Base-by-base conservation (phyloP, 495 filamentous ascomycete species). In the Jackrogersella multiformis region DNA sequence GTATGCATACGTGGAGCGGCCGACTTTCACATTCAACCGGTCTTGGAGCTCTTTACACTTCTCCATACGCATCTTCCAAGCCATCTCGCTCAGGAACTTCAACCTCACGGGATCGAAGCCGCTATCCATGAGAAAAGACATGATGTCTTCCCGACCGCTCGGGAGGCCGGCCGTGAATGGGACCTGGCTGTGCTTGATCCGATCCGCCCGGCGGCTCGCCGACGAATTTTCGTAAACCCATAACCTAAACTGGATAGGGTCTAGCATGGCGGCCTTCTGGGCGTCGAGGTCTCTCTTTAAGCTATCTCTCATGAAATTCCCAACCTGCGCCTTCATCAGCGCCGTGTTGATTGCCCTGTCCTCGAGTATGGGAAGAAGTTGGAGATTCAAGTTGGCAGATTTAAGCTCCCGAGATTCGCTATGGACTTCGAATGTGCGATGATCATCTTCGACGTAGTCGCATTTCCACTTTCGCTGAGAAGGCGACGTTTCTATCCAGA, bases 381-480 rank as follows among this genome's bases (percentile, higher is more conserved):
- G 92, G 0, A 87, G 80, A 71, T 95, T 94, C 0, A 97, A 76
- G n/a, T 79, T 80, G 0, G 90, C 87, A 0, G 88, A 74, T 30
- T 77, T 84, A 13, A 93, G 78, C 7, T 86, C 84, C 36, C 85
- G 85, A 0, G 91, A 86, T 56, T 81, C 86, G 18, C 76, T 82
- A 9, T 88, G 80, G 23, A 97, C 85, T 69, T 96, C 94, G 52
- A 97, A 90, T 0, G 91, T 95, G 4, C 79, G 71, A 23, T 81
- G 75, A 35, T 79, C 74, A 1, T 73, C 68, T 36, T 92, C 83
- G 0, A 73, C 61, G 0, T 75, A 77, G 64, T 90, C 86, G 12
- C 86, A 87, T 2, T 84, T 73, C 73, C 95, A 94, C 63, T 98
- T 98, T 5, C 87, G 71, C 64, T 98, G 94, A 0, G 90, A 94